These are phyloP conservation scores for Biscogniauxia sp. DNA, from an alignment of 2,329 filamentous ascomycete genomes.

Conservation along the genomic window DNA sequence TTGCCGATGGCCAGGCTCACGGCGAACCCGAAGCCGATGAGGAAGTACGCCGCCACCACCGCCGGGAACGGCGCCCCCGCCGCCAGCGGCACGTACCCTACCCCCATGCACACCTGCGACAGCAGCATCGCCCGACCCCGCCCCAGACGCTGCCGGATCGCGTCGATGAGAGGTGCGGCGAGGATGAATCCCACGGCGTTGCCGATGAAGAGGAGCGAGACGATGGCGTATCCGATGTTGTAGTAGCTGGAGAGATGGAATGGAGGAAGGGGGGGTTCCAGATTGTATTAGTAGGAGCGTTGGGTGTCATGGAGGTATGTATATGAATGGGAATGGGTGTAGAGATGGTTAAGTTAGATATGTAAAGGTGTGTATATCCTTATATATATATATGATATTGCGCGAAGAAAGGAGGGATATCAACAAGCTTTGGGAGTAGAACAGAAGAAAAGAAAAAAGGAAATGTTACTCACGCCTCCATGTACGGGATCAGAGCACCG, in stretches of 20 bases:
- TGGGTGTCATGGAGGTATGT: too few species aligned
- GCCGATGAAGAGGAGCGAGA: constrained; percentile 79
- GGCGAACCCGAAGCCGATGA: constrained; percentile 60
- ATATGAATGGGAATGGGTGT: too few species aligned
- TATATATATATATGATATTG: too few species aligned
- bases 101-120: constrained; percentile 53
- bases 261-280: background rate
- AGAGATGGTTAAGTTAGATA: too few species aligned
- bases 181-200: constrained; percentile 75
- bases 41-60: constrained; percentile 66
- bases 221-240: constrained; percentile 70
- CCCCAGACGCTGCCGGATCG: constrained; percentile 60
- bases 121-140: constrained; percentile 62
- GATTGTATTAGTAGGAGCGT: constrained; percentile 1
- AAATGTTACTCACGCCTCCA: constrained; percentile 54
- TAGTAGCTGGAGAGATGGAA: constrained; percentile 53
- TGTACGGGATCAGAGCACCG: constrained; percentile 77
- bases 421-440: too few species aligned
- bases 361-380: too few species aligned
- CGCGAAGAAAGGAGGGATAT: too few species aligned
- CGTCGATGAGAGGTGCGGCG: constrained; percentile 68
- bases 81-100: constrained; percentile 64
- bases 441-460: too few species aligned
- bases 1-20: constrained; percentile 57
- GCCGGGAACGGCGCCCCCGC: constrained; percentile 68